Percentiles rank a stretch among this genome's conserved stretches.
Conservation (phyloP, 805 yeast genomes). For the Starmerella vitae region DNA sequence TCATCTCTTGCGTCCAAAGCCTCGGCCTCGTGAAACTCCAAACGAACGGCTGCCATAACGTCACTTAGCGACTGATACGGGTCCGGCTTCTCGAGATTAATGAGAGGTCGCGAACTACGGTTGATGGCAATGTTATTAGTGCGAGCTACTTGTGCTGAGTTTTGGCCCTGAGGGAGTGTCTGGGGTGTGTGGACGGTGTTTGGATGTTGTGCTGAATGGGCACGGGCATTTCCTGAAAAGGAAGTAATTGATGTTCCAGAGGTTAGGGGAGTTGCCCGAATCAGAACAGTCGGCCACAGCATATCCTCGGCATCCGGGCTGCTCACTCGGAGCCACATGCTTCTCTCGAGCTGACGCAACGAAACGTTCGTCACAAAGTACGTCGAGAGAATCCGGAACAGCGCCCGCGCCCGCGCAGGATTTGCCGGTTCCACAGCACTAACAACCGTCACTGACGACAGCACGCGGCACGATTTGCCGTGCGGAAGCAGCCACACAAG, state of each 20-base stretch:
- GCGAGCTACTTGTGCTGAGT: not conserved
- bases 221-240: not conserved
- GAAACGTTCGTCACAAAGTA: constrained; percentile 8
- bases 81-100: constrained; percentile 9
- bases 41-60: constrained; percentile 11
- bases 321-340: constrained; percentile 19
- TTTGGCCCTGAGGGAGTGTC: not conserved
- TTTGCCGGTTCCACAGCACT: constrained; percentile 16
- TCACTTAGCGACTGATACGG: constrained; percentile 12
- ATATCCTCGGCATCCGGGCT: constrained; percentile 14
- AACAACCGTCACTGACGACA: constrained; percentile 7
- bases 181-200: not conserved
- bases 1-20: not conserved
- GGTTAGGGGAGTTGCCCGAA: constrained; percentile 8
- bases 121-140: not conserved
- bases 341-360: constrained; percentile 9
- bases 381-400: constrained; percentile 6
- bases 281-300: constrained; percentile 20
- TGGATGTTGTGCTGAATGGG: not conserved
- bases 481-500: constrained; percentile 20
- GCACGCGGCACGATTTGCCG: constrained; percentile 16
- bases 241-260: not conserved
- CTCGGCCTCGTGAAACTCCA: not conserved
- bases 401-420: constrained; percentile 15
- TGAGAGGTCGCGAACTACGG: constrained; percentile 5